Percentiles rank a stretch among this genome's conserved stretches.
phyloP scores from a whole-genome alignment of 306 rosid genomes.

The Cicer cuneatum region DNA sequence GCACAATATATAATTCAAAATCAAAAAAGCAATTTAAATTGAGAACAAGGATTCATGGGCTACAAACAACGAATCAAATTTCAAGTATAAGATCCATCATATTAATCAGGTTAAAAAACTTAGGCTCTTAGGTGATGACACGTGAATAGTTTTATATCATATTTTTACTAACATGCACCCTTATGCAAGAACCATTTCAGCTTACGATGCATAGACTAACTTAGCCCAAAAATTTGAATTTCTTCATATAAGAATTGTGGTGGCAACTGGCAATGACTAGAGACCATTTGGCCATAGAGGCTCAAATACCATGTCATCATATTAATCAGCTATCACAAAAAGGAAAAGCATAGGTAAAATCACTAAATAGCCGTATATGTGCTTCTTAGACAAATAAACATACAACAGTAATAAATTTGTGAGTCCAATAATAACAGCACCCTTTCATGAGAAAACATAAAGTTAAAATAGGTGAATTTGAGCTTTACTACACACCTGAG shows the following conservation, averaged over 20 bases:
- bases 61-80: not conserved
- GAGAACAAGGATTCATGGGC: constrained; percentile 17
- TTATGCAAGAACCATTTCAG: not conserved
- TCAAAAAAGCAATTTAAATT: constrained; percentile 19
- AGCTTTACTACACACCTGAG: constrained; percentile 75
- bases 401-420: not conserved
- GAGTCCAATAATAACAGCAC: constrained; percentile 17
- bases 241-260: not conserved
- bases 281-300: constrained; percentile 5
- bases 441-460: constrained; percentile 6
- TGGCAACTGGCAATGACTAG: not conserved
- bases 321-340: not conserved
- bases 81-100: constrained; percentile 14
- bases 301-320: not conserved
- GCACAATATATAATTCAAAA: constrained; percentile 35
- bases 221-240: not conserved
- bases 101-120: constrained; percentile 4
- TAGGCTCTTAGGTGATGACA: not conserved
- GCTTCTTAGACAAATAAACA: constrained; percentile 27
- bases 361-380: constrained; percentile 2
- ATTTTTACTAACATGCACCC: not conserved
- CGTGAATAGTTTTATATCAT: not conserved
- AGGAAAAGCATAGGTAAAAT: constrained; percentile 5
- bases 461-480: constrained; percentile 2
- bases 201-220: not conserved